A percentile compares a stretch with the other conserved stretches of the same genome.
phyloP scores from a whole-genome alignment of 352 stramenopile genomes.

The Pythium dissimile region DNA sequence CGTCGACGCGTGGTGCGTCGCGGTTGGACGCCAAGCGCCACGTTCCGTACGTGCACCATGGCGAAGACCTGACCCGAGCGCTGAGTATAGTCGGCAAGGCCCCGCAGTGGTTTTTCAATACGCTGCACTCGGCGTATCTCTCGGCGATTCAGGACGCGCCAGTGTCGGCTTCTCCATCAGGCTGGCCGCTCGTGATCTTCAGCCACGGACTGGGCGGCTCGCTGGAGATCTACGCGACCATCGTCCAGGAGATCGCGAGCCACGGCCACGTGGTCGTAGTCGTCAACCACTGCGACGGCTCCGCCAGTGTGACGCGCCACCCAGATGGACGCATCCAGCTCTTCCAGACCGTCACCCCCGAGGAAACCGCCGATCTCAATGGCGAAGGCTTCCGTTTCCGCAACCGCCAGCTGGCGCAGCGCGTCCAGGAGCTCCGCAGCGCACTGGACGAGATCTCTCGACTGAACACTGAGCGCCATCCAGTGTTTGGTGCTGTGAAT shows the following conservation, averaged over 20 bases:
- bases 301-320: slow-evolving; percentile 39
- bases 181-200: slow-evolving; percentile 57
- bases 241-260: slow-evolving; percentile 60
- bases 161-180: slow-evolving; percentile 11
- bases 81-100: slow-evolving; percentile 46
- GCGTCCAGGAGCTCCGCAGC: slow-evolving; percentile 39
- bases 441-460: slow-evolving; percentile 33
- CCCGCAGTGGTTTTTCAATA: slow-evolving; percentile 50
- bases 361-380: slow-evolving; percentile 38
- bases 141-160: slow-evolving; percentile 36
- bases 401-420: slow-evolving; percentile 43
- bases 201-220: slow-evolving; percentile 53
- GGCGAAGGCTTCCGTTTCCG: slow-evolving; percentile 48
- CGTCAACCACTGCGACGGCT: slow-evolving; percentile 62
- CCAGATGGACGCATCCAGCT: slow-evolving; percentile 37
- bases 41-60: slow-evolving; percentile 37
- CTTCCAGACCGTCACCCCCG: slow-evolving; percentile 41
- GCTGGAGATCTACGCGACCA: slow-evolving; percentile 55
- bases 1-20: slow-evolving; percentile 20
- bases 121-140: slow-evolving; percentile 44
- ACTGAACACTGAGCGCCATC: neutral
- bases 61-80: slow-evolving; percentile 38
- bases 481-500: slow-evolving; percentile 32
- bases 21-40: neutral
- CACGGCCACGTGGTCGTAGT: slow-evolving; percentile 52